Base-by-base conservation (phyloP, 1,284 basidiomycete genomes). In the Albatrellus sp. region DNA sequence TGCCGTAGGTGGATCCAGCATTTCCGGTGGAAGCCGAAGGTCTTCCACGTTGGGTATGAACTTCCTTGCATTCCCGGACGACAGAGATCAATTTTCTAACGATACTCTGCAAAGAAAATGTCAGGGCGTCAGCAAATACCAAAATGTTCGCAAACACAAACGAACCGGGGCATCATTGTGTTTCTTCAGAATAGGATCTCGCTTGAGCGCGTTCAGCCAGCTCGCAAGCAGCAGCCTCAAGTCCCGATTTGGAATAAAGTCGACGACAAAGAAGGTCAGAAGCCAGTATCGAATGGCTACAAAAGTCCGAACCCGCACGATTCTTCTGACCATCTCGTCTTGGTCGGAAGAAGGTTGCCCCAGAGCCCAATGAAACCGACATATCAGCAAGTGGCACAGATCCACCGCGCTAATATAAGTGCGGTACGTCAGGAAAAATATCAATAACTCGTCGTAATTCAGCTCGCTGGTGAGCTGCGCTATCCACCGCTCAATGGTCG, bases 401-500 rank as follows among this genome's bases (percentile, higher is more conserved):
- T 90, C 85, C 46, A 81, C 64, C 4, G 83, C 75, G 43, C 69
- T 73, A 55, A 91, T 72, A 59, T 89, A 91, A 29, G 81, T 77
- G 46, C 90, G 77, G 56, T 90, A 91, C 1, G 87, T 90, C 57
- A 91, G 71, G 70, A 91, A 90, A 60, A 91, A 91, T 52, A 85
- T 77, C 46, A 88, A 69, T 17, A 91, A 69, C 52, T 90, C 82
- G 57, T 89, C 84, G 48, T 87, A 85, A 58, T 86, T 78, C 52
- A 90, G 67, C 53, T 84, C 78, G 55, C 80, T 85, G 29, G 89
- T 91, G 39, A 91, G 66, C 56, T 92, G 88, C 0, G 87, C 87
- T 47, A 92, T 80, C 86, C 88, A 90, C 1, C 89, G 77, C 58
- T 92, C 89, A 52, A 91, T 86, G 3, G 87, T 90, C 3, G 89